Conservation (phyloP, 805 yeast genomes). For the Wickerhamiella dianesei region DNA sequence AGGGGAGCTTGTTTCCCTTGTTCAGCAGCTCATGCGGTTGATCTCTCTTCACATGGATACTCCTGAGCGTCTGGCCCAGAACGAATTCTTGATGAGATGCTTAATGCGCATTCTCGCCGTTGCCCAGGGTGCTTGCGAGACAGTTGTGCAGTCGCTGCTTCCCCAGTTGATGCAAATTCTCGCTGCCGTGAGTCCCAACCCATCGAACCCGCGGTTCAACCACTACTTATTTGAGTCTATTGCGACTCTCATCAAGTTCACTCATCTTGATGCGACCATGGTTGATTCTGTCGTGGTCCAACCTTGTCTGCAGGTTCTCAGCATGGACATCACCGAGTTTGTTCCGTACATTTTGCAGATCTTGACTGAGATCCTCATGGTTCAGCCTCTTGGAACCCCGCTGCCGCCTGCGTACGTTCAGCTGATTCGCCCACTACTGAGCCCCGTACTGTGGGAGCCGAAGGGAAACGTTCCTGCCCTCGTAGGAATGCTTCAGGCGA, state of each 20-base stretch:
- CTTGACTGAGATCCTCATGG: constrained; percentile 63
- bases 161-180: constrained; percentile 59
- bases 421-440: constrained; percentile 64
- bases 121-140: constrained; percentile 37
- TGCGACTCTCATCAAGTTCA: constrained; percentile 54
- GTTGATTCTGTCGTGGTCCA: constrained; percentile 50
- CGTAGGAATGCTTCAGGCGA: constrained; percentile 60
- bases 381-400: constrained; percentile 17
- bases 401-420: constrained; percentile 55
- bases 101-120: constrained; percentile 71
- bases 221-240: constrained; percentile 85
- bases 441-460: constrained; percentile 90
- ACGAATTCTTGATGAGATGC: constrained; percentile 84
- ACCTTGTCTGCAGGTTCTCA: constrained; percentile 48
- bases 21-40: constrained; percentile 52
- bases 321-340: constrained; percentile 84
- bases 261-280: constrained; percentile 10
- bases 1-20: constrained; percentile 42
- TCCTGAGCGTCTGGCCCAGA: constrained; percentile 89
- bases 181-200: constrained; percentile 64
- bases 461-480: constrained; percentile 90
- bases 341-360: constrained; percentile 87
- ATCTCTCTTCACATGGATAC: constrained; percentile 45
- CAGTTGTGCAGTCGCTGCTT: constrained; percentile 31
- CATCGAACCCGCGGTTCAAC: constrained; percentile 87